Evolutionary conservation across 768 basidiomycete genomes (phyloP), one percentile per base, ranked within the genome.

Genomic region (Panellus pusillus): DNA sequence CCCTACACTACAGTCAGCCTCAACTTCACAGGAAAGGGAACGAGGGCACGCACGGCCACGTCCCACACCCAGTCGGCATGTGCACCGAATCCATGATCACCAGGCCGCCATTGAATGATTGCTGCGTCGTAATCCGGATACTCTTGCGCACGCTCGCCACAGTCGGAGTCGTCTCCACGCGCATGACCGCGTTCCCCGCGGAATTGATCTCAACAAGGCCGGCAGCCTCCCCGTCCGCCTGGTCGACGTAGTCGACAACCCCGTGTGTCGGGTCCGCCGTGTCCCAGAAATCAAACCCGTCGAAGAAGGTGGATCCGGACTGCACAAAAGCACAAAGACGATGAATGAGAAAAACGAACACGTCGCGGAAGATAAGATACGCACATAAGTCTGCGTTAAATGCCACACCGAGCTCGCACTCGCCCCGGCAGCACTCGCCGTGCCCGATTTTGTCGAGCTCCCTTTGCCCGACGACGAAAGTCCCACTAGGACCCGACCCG

Each of bases 151-250:
- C 87, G 37, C 67, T 79, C n/a, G 78, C 63, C 29, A 94, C 87
- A 15, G 70, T 78, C 9, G 82, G 77, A 5, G 92, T 95, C 6
- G 90, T 94, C 65, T 96, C 92, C 20, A 96, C 86, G 31, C 82
- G 75, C 93, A 98, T 95, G 51, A 97, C 70, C 15, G 88, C 91
- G 70, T 92, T 81, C 18, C 91, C 90, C 9, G 76, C 77, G 19
- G 63, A 57, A 64, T 91, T 94, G 63, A 93, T 76, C 13, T 80
- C 74, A 28, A 85, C 65, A 28, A 98, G 77, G 44, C 81, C 81
- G 54, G 74, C 81, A 7, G 74, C 71, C 66, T 75, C 70, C 39
- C 81, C 89, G 40, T 81, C 79, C 52, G 61, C 60, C 63, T 84
- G 75, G 65, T 85, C 79, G 5, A 91, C 72, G 67, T 85, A 94